A percentile compares a stretch with the other conserved stretches of the same genome.
phyloP scores from a whole-genome alignment of 495 filamentous ascomycete species.

The Trichoderma reesei region DNA sequence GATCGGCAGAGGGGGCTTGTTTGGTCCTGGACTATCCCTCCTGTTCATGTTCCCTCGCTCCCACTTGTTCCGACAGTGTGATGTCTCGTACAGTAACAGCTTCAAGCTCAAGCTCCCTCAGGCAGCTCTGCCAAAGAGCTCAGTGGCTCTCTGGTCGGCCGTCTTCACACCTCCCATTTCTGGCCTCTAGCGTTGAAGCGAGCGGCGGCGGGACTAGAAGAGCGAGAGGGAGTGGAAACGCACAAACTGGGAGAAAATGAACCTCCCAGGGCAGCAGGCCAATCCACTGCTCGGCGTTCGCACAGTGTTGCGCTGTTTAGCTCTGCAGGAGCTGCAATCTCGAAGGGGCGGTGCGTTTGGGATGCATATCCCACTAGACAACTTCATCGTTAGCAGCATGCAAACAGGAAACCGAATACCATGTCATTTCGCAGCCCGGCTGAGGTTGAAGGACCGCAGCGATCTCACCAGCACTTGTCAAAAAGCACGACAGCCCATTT shows the following conservation, averaged over 20 bases:
- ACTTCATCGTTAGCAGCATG: neutral
- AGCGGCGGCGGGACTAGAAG: neutral
- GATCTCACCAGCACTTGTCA: conserved; percentile 16
- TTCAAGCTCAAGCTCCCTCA: neutral
- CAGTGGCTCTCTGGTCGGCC: neutral
- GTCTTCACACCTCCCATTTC: neutral
- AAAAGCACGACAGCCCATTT: no score
- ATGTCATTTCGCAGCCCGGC: conserved; percentile 20
- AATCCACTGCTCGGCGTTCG: neutral
- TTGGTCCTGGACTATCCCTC: neutral
- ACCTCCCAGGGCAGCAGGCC: neutral
- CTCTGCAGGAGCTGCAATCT: neutral
- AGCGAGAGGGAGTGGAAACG: neutral
- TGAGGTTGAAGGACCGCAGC: conserved; percentile 42
- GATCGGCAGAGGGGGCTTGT: neutral
- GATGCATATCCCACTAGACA: neutral
- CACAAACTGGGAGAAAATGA: neutral
- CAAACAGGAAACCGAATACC: no score
- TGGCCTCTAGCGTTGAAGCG: neutral
- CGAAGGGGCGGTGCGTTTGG: neutral
- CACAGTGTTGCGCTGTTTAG: neutral
- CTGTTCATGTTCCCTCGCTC: neutral
- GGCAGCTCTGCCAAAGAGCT: neutral
- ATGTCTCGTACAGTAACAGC: neutral
- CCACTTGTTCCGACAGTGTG: neutral